Evolutionary conservation across 805 yeast genomes (phyloP).

Genomic region (Saccharomyces paradoxus): DNA sequence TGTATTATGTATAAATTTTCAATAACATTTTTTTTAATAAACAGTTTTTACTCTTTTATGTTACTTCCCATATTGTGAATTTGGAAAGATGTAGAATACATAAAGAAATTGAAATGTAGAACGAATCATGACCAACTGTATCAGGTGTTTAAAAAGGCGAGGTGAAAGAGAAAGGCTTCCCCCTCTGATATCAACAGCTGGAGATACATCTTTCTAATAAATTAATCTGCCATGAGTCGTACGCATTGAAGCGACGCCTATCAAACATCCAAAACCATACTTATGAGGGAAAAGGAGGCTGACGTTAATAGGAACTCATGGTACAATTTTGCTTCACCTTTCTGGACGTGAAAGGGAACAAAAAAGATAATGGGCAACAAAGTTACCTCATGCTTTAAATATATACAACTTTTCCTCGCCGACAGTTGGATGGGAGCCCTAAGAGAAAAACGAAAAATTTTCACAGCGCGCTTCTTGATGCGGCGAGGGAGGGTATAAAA

Average conservation of each 20-base stretch:
- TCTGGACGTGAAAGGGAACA: neutral
- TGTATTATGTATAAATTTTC: neutral
- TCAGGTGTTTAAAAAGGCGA: slow-evolving; percentile 23
- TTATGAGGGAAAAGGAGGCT: slow-evolving; percentile 9
- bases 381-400: neutral
- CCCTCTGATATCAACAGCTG: slow-evolving; percentile 30
- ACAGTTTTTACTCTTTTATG: neutral
- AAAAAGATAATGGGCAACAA: neutral
- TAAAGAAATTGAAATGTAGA: slow-evolving; percentile 18
- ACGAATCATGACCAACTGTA: slow-evolving; percentile 33
- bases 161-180: slow-evolving; percentile 27
- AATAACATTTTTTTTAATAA: neutral
- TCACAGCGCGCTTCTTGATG: neutral
- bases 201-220: slow-evolving; percentile 31
- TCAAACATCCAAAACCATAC: slow-evolving; percentile 23
- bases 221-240: slow-evolving; percentile 24
- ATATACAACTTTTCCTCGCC: neutral
- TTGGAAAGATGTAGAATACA: neutral
- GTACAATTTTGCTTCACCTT: slow-evolving; percentile 1
- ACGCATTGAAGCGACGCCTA: slow-evolving; percentile 6
- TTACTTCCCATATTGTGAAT: neutral
- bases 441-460: neutral
- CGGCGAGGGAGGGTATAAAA: neutral
- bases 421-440: neutral
- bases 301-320: slow-evolving; percentile 31